Conservation (phyloP, 208 protist genomes). For the Trypanosoma lewisi region DNA sequence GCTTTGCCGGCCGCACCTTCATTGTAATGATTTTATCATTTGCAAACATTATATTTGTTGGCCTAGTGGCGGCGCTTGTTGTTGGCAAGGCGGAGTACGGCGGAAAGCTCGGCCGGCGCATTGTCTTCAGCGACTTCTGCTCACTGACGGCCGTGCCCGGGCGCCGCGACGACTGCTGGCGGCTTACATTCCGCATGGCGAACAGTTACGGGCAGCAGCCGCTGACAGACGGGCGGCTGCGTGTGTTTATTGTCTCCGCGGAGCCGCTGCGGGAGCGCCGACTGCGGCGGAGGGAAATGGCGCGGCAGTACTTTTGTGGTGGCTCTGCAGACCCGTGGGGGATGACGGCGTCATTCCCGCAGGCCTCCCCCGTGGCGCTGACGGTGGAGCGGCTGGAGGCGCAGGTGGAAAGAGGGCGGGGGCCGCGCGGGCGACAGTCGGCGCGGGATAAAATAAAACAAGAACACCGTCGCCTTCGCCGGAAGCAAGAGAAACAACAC, state of each 20-base stretch:
- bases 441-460: not conserved
- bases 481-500: no score
- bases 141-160: slow-evolving; percentile 51
- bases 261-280: slow-evolving; percentile 53
- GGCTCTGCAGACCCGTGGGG: no score
- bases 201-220: slow-evolving; percentile 66
- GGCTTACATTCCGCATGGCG: slow-evolving; percentile 73
- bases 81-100: slow-evolving; percentile 81
- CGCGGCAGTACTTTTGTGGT: slow-evolving; percentile 8
- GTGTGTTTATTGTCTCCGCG: slow-evolving; percentile 65
- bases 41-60: slow-evolving; percentile 84
- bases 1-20: slow-evolving; percentile 67
- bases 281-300: slow-evolving; percentile 33
- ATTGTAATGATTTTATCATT: slow-evolving; percentile 80
- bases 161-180: slow-evolving; percentile 36
- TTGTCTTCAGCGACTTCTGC: slow-evolving; percentile 84
- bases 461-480: not conserved
- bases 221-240: slow-evolving; percentile 53
- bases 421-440: not conserved
- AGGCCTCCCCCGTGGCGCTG: no score
- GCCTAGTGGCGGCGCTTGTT: slow-evolving; percentile 76
- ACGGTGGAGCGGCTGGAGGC: no score
- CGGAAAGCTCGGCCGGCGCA: slow-evolving; percentile 57
- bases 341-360: no score
- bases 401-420: no score